A percentile compares a stretch with the other conserved stretches of the same genome.
Evolutionary conservation across 805 yeast genomes (phyloP).

Genomic region (Candida sakaeoensis): DNA sequence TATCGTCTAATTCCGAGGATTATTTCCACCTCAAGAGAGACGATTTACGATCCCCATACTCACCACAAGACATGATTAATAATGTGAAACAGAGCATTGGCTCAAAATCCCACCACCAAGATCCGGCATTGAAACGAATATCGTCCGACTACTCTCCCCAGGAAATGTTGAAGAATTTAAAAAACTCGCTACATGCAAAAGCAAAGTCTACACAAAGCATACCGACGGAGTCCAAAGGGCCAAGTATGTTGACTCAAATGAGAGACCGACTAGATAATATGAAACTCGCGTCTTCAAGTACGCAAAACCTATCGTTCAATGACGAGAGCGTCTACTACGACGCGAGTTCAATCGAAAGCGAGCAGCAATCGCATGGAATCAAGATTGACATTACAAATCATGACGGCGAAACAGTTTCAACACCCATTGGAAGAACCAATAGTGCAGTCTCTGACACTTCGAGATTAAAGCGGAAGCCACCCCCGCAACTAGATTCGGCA

Average conservation of each 20-base stretch:
- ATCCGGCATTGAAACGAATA: slow-evolving; percentile 10
- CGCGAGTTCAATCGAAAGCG: slow-evolving; percentile 5
- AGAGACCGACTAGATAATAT: slow-evolving; percentile 33
- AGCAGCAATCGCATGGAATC: slow-evolving; percentile 7
- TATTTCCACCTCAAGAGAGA: not conserved
- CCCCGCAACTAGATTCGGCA: slow-evolving; percentile 2
- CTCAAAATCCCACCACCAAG: slow-evolving; percentile 14
- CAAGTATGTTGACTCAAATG: slow-evolving; percentile 25
- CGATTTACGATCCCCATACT: slow-evolving; percentile 3
- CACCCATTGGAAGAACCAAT: not conserved
- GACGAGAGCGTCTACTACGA: slow-evolving; percentile 1
- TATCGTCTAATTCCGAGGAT: slow-evolving; percentile 3
- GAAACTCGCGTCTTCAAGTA: slow-evolving; percentile 2
- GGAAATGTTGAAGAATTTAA: slow-evolving; percentile 29
- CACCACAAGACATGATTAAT: slow-evolving; percentile 23
- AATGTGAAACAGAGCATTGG: slow-evolving; percentile 24
- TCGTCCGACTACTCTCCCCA: slow-evolving; percentile 22
- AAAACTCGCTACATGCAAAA: slow-evolving; percentile 29
- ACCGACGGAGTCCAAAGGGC: slow-evolving; percentile 20
- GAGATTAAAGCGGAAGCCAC: slow-evolving; percentile 8
- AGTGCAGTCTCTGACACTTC: not conserved
- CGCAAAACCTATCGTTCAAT: not conserved
- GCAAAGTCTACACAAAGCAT: slow-evolving; percentile 10
- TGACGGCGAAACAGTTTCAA: not conserved
- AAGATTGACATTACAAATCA: slow-evolving; percentile 8